Evolutionary conservation across 768 basidiomycete genomes (phyloP).

Genomic region (Russula sp.): DNA sequence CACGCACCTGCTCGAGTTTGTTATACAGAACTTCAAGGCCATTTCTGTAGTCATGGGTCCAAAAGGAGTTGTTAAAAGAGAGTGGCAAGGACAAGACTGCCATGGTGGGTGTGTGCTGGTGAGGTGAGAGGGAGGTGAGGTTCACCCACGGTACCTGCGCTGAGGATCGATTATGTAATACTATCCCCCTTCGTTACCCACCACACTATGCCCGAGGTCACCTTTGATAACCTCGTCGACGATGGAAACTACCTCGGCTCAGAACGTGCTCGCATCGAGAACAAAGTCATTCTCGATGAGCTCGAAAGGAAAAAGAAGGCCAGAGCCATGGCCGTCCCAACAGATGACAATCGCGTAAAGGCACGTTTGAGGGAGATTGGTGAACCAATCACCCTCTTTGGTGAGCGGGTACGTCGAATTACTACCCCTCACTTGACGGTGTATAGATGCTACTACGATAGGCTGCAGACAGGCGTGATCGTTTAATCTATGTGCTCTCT

Average conservation of each 20-base stretch:
- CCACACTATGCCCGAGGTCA: conserved; percentile 65
- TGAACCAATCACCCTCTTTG: conserved; percentile 96
- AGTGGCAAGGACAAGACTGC: conserved; percentile 87
- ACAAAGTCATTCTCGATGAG: conserved; percentile 87
- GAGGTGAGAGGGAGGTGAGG: too few relatives aligned
- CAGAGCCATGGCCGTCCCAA: conserved; percentile 90
- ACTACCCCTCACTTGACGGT: conserved; percentile 12
- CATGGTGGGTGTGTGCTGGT: conserved; percentile 48
- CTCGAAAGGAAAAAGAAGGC: conserved; percentile 98
- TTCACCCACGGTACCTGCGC: too few relatives aligned
- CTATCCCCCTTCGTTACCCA: conserved; percentile 39
- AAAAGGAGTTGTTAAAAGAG: conserved; percentile 89
- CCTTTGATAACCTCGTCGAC: conserved; percentile 71
- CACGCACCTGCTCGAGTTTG: conserved; percentile 72
- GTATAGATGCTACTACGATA: conserved; percentile 38
- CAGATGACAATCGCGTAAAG: conserved; percentile 92
- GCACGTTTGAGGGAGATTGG: conserved; percentile 87
- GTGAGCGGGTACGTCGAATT: conserved; percentile 79
- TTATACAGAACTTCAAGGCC: conserved; percentile 76
- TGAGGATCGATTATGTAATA: conserved; percentile 14
- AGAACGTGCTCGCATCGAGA: conserved; percentile 73
- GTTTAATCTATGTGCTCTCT: conserved; percentile 90
- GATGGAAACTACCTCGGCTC: conserved; percentile 74
- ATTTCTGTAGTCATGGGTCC: conserved; percentile 85
- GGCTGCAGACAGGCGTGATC: conserved; percentile 95